Conservation (phyloP, 768 basidiomycete genomes). For the Auricularia sp. region DNA sequence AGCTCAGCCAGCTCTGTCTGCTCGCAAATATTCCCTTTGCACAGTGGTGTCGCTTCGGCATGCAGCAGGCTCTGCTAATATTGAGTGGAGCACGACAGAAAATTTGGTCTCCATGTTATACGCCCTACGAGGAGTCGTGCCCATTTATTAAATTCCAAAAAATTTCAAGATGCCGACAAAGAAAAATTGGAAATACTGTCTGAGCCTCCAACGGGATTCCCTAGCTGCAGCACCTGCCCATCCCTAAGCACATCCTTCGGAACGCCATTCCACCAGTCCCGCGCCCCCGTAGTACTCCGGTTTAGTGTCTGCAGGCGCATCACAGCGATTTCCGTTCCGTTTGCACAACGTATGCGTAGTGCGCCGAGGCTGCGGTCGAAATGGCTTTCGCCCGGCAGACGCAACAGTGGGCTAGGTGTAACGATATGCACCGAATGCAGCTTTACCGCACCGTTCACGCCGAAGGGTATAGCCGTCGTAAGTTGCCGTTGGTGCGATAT, state of each 20-base stretch:
- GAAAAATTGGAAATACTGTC: not conserved
- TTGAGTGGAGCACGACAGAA: no score
- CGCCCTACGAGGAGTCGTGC: no score
- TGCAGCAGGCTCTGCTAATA: no score
- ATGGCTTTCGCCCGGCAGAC: slow-evolving; percentile 31
- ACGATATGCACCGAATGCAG: not conserved
- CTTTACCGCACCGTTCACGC: not conserved
- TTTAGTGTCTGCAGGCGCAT: slow-evolving; percentile 52
- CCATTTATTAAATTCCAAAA: no score
- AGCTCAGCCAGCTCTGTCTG: no score
- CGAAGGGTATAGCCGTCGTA: not conserved
- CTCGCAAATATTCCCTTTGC: no score
- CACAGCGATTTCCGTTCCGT: slow-evolving; percentile 42
- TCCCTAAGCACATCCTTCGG: slow-evolving; percentile 13
- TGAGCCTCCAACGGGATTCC: not conserved
- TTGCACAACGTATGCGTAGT: slow-evolving; percentile 47
- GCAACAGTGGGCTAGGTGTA: slow-evolving; percentile 8
- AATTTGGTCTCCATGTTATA: no score
- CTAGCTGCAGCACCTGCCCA: not conserved
- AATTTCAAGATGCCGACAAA: no score
- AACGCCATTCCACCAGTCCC: slow-evolving; percentile 76
- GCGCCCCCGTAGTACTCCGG: slow-evolving; percentile 40
- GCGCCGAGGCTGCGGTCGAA: slow-evolving; percentile 31
- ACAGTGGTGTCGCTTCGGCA: no score
- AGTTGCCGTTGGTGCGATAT: slow-evolving; percentile 47